A percentile compares a stretch with the other conserved stretches of the same genome.
phyloP scores from a whole-genome alignment of 2,329 filamentous ascomycete genomes.

The Pyricularia grisea region DNA sequence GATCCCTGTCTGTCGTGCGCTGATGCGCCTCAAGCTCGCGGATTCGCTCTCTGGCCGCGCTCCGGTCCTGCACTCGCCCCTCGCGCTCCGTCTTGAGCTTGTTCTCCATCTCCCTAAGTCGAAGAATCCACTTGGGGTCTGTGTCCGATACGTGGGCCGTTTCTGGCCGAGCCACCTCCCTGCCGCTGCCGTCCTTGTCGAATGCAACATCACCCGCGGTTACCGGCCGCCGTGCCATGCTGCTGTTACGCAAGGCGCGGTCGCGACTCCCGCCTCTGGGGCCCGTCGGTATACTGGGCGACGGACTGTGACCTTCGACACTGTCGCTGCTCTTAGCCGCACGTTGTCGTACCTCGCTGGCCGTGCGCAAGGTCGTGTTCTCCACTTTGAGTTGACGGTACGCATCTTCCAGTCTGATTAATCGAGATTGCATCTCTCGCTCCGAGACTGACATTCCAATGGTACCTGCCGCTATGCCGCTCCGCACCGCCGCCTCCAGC shows the following conservation, averaged over 20 bases:
- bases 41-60: constrained; percentile 69
- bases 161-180: constrained; percentile 21
- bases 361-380: constrained; percentile 58
- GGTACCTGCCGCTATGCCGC: constrained; percentile 43
- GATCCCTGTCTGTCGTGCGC: not conserved
- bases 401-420: constrained; percentile 48
- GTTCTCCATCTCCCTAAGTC: constrained; percentile 78
- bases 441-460: constrained; percentile 21
- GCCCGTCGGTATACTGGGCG: constrained; percentile 43
- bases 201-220: constrained; percentile 16
- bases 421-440: constrained; percentile 33
- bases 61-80: constrained; percentile 73
- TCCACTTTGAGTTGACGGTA: constrained; percentile 57
- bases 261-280: constrained; percentile 27
- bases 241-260: constrained; percentile 19
- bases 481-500: constrained; percentile 70
- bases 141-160: constrained; percentile 16
- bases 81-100: constrained; percentile 87
- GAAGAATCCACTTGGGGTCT: constrained; percentile 74
- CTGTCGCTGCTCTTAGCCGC: constrained; percentile 29
- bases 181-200: constrained; percentile 12
- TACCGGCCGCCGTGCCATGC: constrained; percentile 12
- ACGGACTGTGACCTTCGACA: constrained; percentile 31
- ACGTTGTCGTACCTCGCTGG: constrained; percentile 47
- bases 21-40: constrained; percentile 41